Evolutionary conservation across 306 rosid genomes (phyloP).

Genomic region (Calophaca sinica): DNA sequence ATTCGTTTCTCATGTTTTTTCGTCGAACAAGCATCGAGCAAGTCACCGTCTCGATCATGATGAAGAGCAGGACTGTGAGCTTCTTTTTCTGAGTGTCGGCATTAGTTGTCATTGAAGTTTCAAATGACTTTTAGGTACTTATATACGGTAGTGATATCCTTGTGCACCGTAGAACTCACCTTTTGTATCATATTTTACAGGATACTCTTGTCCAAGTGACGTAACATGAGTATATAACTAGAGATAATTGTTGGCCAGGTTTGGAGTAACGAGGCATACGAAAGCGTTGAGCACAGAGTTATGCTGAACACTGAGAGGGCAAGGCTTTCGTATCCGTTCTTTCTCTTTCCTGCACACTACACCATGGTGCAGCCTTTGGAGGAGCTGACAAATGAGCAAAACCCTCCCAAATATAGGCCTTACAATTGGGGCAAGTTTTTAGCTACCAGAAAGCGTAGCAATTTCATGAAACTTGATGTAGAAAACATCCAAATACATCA

Average conservation of each 20-base stretch:
- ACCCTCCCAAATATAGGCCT: conserved; percentile 58
- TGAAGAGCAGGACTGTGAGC: too few relatives aligned
- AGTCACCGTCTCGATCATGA: too few relatives aligned
- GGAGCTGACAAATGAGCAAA: conserved; percentile 52
- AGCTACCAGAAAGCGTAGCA: conserved; percentile 47
- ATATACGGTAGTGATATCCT: too few relatives aligned
- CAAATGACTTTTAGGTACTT: too few relatives aligned
- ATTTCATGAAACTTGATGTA: conserved; percentile 56
- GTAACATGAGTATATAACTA: too few relatives aligned
- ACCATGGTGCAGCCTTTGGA: conserved; percentile 59
- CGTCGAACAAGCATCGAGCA: too few relatives aligned
- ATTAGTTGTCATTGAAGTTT: too few relatives aligned
- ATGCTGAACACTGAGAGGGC: conserved; percentile 52
- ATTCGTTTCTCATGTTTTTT: too few relatives aligned
- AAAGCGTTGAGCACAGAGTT: conserved; percentile 48
- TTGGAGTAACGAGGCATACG: conserved; percentile 47
- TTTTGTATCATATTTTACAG: too few relatives aligned
- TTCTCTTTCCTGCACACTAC: conserved; percentile 67
- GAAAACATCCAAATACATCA: conserved; percentile 60
- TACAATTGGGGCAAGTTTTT: conserved; percentile 65
- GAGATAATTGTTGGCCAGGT: conserved; percentile 20
- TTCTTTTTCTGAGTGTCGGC: too few relatives aligned
- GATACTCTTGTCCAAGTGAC: too few relatives aligned
- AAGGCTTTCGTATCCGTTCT: conserved; percentile 62
- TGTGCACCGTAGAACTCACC: too few relatives aligned